These are phyloP conservation scores for Phaeosphaeriaceae sp. DNA, from an alignment of 2,329 filamentous ascomycete species.

Conservation along the genomic window DNA sequence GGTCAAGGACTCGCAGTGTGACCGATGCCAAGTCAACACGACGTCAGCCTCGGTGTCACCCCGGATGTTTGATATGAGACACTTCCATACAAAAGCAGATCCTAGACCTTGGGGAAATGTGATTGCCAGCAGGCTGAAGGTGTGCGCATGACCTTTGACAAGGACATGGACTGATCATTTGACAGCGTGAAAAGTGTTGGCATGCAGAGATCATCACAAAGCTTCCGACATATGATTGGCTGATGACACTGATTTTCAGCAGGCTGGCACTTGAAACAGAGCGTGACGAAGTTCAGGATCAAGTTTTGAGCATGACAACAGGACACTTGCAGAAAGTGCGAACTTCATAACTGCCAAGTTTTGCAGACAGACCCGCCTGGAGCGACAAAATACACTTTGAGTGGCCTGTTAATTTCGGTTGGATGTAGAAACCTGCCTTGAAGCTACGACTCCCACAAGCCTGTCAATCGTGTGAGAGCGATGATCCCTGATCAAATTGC, in stretches of 20 bases:
- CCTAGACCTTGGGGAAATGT: neutral
- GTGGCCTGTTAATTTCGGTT: no score
- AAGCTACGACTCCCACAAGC: no score
- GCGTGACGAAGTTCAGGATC: neutral
- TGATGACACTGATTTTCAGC: neutral
- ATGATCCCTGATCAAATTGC: no score
- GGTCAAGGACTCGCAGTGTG: neutral
- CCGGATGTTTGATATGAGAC: neutral
- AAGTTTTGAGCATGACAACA: neutral
- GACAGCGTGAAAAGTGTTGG: neutral
- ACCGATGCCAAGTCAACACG: neutral
- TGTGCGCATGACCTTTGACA: neutral
- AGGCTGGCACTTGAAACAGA: neutral
- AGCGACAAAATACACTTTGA: no score
- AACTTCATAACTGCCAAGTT: neutral
- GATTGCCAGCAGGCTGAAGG: neutral
- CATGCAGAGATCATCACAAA: neutral
- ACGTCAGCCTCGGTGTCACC: neutral
- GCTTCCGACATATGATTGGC: neutral
- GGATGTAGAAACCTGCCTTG: no score
- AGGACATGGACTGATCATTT: neutral
- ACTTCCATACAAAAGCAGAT: neutral
- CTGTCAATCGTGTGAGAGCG: no score
- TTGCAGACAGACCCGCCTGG: no score
- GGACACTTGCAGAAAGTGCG: neutral